Evolutionary conservation across 257 asterid species (phyloP), one percentile per base, ranked within the genome.

Genomic region (Eustoma russellianum): DNA sequence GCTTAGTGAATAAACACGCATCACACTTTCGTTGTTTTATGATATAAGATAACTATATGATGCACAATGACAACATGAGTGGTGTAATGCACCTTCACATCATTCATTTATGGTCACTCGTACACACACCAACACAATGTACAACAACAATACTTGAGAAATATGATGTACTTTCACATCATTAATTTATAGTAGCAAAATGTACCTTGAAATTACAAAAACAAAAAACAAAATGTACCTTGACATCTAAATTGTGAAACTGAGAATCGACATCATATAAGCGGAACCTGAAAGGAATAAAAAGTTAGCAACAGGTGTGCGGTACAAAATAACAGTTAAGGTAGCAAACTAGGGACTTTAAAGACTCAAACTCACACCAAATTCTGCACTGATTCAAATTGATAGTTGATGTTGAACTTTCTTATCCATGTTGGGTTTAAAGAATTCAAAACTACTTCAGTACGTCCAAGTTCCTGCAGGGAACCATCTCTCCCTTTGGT

Each of bases 401-500:
- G 94, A 70, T 88, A 92, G 56, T 94, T 74, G 67, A 88, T 63
- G 45, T 41, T 68, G 66, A 70, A 75, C 71, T 88, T 88, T 72
- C 53, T 74, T 62, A 92, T 88, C 99, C 99, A 92, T 70, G 77
- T 77, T 63, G 97, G 99, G 73, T 70, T 81, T 70, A 88, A 71
- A 51, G 99, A 81, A 77, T 92, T 92, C 74, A 88, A 68, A 70
- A 88, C 71, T 58, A 88, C 97, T 92, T 92, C 99, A 9, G 94
- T 88, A 44, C 99, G 97, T 17, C 83, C 94, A 71, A 85, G 75
- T 81, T 92, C 99, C 69, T 82, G 77, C 56, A 92, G 88, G 35
- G 65, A 74, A 62, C 94, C 94, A 64, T 88, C 97, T 58, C 66
- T 75, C 68, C 78, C 82, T 77, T 70, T 92, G 48, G 75, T 69